Base-by-base conservation (phyloP, 768 basidiomycete species). In the Mycena maculata region DNA sequence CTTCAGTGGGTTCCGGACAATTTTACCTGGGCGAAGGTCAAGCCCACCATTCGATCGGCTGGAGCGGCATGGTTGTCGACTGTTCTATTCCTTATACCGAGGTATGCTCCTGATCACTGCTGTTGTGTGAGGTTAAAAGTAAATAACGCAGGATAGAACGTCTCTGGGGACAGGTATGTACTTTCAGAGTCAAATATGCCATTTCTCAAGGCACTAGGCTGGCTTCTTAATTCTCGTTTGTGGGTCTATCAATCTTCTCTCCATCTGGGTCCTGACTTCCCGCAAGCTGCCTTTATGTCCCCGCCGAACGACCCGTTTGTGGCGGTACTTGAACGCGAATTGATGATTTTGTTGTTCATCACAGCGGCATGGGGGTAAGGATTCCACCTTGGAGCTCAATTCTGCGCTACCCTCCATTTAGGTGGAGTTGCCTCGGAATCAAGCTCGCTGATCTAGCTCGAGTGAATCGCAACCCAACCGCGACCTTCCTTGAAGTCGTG, bases 281-380 rank as follows among this genome's bases (percentile, higher is more conserved):
- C n/a, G 18, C 13, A 33, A 91, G 91, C 86, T 4, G 79, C 88
- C 0, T 86, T 92, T 68, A 69, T 93, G 4, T 90, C 89, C 4
- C 89, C 92, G 1, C 91, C 92, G 0, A 79, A 73, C 23, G 91
- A 91, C 59, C 89, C 90, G 1, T 91, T 92, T 71, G 78, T 90
- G n/a, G 80, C 84, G 5, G 89, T 90, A 4, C 73, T 91, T 16
- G 91, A 92, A 72, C 87, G 90, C 2, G 90, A 92, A 72, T 47
- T 86, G 11, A 79, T 86, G 8, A 85, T 89, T 38, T 64, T 91
- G 7, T 22, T 81, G 0, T 87, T 88, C 49, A 84, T 84, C 0
- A 68, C 79, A 2, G 22, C 81, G 11, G 81, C 83, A 28, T 92
- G 90, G 90, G 90, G 85, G 90, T 90, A 68, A 74, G 88, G 84